Conservation (phyloP, 2,329 filamentous ascomycete species). For the Aspergillus sp. region DNA sequence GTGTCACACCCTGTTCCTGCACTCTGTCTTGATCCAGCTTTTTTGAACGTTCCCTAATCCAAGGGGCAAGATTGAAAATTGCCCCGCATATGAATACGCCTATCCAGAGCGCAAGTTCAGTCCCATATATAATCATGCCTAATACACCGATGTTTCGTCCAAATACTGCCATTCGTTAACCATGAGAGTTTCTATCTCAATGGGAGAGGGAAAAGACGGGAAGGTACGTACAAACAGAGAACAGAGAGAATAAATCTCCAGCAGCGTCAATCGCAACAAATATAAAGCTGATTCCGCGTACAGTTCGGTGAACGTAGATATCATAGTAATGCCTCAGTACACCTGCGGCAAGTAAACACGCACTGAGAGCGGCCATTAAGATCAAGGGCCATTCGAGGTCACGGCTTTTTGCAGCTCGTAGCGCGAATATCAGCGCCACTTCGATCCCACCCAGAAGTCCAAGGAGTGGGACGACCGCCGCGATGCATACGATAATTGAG, state of each 20-base stretch:
- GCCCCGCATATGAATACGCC: constrained; percentile 60
- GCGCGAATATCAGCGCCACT: constrained; percentile 52
- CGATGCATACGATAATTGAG: constrained; percentile 43
- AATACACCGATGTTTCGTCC: constrained; percentile 44
- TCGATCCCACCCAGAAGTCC: constrained; percentile 55
- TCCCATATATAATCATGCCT: constrained; percentile 61
- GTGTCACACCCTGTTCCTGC: constrained; percentile 10
- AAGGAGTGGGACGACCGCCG: constrained; percentile 47
- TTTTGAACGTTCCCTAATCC: constrained; percentile 36
- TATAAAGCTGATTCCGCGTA: constrained; percentile 64
- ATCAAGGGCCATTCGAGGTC: constrained; percentile 55
- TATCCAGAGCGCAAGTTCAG: constrained; percentile 60
- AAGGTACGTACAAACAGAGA: constrained; percentile 44
- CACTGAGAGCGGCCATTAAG: constrained; percentile 61
- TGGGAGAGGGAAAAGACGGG: no score
- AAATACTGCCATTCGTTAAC: constrained; percentile 12
- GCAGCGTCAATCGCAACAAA: constrained; percentile 65
- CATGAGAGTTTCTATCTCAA: no score
- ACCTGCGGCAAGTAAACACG: constrained; percentile 56
- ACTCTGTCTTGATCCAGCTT: background rate
- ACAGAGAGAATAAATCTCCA: constrained; percentile 60
- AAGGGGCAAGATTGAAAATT: constrained; percentile 58
- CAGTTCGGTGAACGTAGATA: constrained; percentile 59
- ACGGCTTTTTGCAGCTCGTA: constrained; percentile 41
- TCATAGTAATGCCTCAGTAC: constrained; percentile 65